Evolutionary conservation across 108 stramenopile genomes (phyloP).

Genomic region (Chaetoceros tenuissimus): DNA sequence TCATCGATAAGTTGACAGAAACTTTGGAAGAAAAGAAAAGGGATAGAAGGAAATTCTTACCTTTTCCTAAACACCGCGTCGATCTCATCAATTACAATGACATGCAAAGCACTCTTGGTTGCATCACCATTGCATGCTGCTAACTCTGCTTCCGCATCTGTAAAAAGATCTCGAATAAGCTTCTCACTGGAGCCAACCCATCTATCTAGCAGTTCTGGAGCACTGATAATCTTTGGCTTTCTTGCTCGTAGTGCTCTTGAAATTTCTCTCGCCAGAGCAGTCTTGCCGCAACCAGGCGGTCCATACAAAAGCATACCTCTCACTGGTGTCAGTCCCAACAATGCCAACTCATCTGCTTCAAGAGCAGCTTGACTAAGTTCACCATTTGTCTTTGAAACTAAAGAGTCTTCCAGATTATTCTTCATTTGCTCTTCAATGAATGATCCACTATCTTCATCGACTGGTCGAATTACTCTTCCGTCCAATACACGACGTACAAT

Average conservation of each 20-base stretch:
- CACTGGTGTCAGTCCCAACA: slow-evolving; percentile 80
- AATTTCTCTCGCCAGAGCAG: slow-evolving; percentile 86
- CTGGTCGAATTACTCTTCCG: slow-evolving; percentile 40
- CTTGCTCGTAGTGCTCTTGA: slow-evolving; percentile 78
- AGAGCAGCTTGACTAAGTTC: slow-evolving; percentile 14
- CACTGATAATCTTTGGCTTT: slow-evolving; percentile 86
- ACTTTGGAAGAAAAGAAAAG: too few relatives aligned
- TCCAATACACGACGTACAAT: slow-evolving; percentile 73
- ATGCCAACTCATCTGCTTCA: slow-evolving; percentile 79
- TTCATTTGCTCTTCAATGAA: neutral
- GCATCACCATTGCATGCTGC: slow-evolving; percentile 59
- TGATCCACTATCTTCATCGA: slow-evolving; percentile 18
- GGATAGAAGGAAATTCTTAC: too few relatives aligned
- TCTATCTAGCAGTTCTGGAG: slow-evolving; percentile 93
- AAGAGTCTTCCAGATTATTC: neutral
- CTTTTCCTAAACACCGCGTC: slow-evolving; percentile 89
- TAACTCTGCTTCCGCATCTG: slow-evolving; percentile 88
- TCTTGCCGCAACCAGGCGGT: slow-evolving; percentile 89
- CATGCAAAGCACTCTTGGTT: slow-evolving; percentile 70
- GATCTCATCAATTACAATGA: slow-evolving; percentile 97
- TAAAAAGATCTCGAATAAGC: slow-evolving; percentile 88
- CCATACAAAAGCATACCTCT: slow-evolving; percentile 69
- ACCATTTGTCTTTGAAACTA: neutral
- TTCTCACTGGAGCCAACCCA: slow-evolving; percentile 93
- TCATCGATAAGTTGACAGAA: too few relatives aligned